Conservation (phyloP, 306 rosid species). For the Glycine tomentella region DNA sequence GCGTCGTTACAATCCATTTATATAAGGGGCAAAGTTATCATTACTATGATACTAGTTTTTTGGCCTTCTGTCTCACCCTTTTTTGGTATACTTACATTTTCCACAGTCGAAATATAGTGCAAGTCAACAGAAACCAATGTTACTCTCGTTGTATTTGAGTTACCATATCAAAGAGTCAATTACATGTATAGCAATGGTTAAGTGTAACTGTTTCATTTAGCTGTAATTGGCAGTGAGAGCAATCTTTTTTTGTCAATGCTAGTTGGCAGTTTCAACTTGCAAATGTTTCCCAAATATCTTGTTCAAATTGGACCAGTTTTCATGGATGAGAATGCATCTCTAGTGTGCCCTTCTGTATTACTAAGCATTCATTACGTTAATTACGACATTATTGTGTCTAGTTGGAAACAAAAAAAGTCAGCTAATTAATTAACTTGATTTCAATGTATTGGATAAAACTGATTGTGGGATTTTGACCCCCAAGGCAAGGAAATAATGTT, state of each 20-base stretch:
- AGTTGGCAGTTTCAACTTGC: slow-evolving; percentile 42
- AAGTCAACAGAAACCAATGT: slow-evolving; percentile 23
- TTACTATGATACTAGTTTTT: not conserved
- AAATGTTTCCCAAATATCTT: slow-evolving; percentile 20
- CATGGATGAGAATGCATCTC: slow-evolving; percentile 14
- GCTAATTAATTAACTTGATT: slow-evolving; percentile 12
- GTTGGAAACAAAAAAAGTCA: not conserved
- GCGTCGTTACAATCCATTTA: slow-evolving; percentile 53
- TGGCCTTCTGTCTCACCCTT: not conserved
- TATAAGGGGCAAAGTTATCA: not conserved
- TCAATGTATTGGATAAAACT: slow-evolving; percentile 13
- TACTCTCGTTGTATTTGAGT: slow-evolving; percentile 38
- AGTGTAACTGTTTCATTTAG: not conserved
- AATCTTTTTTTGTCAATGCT: slow-evolving; percentile 17
- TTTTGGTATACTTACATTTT: slow-evolving; percentile 21
- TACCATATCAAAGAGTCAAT: slow-evolving; percentile 33
- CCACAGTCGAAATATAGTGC: slow-evolving; percentile 37
- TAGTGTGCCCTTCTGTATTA: slow-evolving; percentile 13
- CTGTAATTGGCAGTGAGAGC: slow-evolving; percentile 12
- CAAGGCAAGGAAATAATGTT: slow-evolving; percentile 8
- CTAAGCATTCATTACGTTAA: slow-evolving; percentile 19
- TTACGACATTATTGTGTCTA: not conserved
- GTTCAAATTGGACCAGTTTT: slow-evolving; percentile 19
- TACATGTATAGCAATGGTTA: slow-evolving; percentile 39
- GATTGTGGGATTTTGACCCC: not conserved